A percentile compares a stretch with the other conserved stretches of the same genome.
Evolutionary conservation across 2,329 filamentous ascomycete genomes (phyloP).

Genomic region (Domatiomyces catenatus): DNA sequence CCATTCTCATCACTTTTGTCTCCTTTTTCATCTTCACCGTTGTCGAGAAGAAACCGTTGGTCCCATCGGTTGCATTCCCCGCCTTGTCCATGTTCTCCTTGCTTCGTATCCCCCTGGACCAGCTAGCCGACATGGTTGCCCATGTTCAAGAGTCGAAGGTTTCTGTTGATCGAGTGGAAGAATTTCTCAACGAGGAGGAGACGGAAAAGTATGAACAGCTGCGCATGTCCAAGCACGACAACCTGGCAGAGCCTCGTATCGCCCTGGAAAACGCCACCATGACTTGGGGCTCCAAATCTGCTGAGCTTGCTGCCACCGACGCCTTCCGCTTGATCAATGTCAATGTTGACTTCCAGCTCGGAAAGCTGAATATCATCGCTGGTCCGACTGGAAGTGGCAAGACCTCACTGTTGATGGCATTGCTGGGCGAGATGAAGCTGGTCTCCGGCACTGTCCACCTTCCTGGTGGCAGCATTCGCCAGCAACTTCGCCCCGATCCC

Average conservation of each 20-base stretch:
- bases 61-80: constrained; percentile 88
- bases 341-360: constrained; percentile 66
- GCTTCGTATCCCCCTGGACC: constrained; percentile 80
- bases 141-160: constrained; percentile 97
- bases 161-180: constrained; percentile 88
- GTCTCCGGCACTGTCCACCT: constrained; percentile 67
- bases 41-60: constrained; percentile 73
- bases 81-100: constrained; percentile 92
- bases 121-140: constrained; percentile 95
- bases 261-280: constrained; percentile 75
- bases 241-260: constrained; percentile 57
- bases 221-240: constrained; percentile 50
- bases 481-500: constrained; percentile 67
- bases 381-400: constrained; percentile 91
- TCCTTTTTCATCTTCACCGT: constrained; percentile 89
- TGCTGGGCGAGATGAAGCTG: constrained; percentile 90
- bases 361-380: constrained; percentile 79
- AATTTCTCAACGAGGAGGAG: constrained; percentile 84
- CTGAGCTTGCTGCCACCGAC: constrained; percentile 42
- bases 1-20: constrained; percentile 87
- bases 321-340: constrained; percentile 73
- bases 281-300: constrained; percentile 59
- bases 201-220: constrained; percentile 90
- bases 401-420: constrained; percentile 86
- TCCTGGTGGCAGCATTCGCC: constrained; percentile 69